Evolutionary conservation across 2,329 filamentous ascomycete genomes (phyloP), one percentile per base, ranked within the genome.

Genomic region (Cercospora nicotianae): DNA sequence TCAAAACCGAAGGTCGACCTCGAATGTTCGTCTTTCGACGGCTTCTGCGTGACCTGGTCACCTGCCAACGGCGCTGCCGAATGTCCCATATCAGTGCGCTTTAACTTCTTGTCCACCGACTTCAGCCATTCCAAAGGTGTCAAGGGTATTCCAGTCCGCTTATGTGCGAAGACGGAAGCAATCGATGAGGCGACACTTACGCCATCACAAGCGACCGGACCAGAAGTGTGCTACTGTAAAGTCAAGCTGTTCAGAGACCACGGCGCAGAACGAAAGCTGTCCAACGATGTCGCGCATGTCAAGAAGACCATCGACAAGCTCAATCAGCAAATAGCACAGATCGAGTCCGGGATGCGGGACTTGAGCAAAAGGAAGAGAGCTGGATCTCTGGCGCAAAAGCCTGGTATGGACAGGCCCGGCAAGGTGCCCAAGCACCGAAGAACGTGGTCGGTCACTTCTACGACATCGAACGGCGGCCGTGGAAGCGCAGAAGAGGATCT

Each of bases 111-210:
- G 0, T 99, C 95, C 0, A 99, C 95, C 8, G 95, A 99, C 78
- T 99, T 98, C 78, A 98, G 94, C 79, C 95, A 98, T 77, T 98
- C 95, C 9, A 99, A 99, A 77, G 95, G 95, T 57, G 95, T 99
- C 60, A 99, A 98, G 80, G 95, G 95, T 39, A 97, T 98, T 72
- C 94, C 95, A 0, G 94, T 99, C 4, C 86, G 95, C 65, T 86
- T 98, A 0, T 98, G 94, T 79, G 89, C 94, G 13, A 98, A 98
- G 80, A 98, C 95, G 0, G 90, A 91, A 71, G 80, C 89, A 10
- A 68, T 94, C n/a, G 72, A 74, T 16, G 75, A 77, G 31, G 80
- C 8, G 28, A 61, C 70, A 39, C 64, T 63, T 28, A 60, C 18
- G 30, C 42, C 59, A 5, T 42, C 60, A 7, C 51, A 28, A 64